A percentile compares a stretch with the other conserved stretches of the same genome.
These are phyloP conservation scores for Mimosa bimucronata DNA, from an alignment of 306 rosid genomes.

Conservation along the genomic window DNA sequence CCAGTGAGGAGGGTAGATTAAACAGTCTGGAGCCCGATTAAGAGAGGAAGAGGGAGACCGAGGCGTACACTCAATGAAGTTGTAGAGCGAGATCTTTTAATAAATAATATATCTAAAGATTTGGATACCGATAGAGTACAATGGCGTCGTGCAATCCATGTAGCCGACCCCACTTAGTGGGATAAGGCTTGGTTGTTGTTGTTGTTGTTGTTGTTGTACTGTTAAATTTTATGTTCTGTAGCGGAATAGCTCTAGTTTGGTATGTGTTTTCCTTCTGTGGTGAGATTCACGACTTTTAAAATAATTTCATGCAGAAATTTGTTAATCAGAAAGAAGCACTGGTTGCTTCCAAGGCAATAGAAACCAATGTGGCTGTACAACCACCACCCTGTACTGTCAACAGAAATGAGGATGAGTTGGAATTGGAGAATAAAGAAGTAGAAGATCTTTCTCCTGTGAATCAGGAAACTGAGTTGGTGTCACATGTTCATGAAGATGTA, in stretches of 20 bases:
- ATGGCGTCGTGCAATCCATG: no score
- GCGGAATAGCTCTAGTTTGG: conserved; percentile 15
- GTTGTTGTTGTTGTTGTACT: no score
- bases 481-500: conserved; percentile 53
- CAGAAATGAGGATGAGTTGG: conserved; percentile 51
- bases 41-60: no score
- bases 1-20: no score
- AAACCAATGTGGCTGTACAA: conserved; percentile 55
- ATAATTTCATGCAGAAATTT: conserved; percentile 57
- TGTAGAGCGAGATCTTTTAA: no score
- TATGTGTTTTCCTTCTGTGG: conserved; percentile 11
- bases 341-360: conserved; percentile 62
- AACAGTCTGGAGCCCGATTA: no score
- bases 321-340: conserved; percentile 63
- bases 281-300: conserved; percentile 33
- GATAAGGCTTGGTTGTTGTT: no score
- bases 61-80: no score
- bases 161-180: no score
- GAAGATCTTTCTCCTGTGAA: conserved; percentile 51
- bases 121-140: no score
- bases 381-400: conserved; percentile 43
- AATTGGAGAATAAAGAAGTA: conserved; percentile 55
- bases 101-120: no score
- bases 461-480: conserved; percentile 60
- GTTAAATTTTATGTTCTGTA: neutral